phyloP scores from a whole-genome alignment of 352 stramenopile species.

The Pythium guiyangense region DNA sequence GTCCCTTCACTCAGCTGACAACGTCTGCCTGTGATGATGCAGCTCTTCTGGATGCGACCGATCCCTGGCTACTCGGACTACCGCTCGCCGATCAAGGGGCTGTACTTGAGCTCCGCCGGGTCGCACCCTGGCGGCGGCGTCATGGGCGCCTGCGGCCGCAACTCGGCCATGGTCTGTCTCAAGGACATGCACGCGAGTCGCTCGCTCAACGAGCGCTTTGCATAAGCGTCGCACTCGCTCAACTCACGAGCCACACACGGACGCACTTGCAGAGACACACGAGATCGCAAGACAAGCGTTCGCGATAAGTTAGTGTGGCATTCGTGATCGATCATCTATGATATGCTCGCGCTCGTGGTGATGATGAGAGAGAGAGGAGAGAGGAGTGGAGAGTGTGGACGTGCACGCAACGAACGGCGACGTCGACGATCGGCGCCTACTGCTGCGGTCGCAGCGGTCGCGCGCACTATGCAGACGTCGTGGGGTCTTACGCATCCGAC shows the following conservation, averaged over 20 bases:
- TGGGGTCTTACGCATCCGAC: constrained; percentile 55
- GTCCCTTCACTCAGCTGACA: not conserved
- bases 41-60: constrained; percentile 87
- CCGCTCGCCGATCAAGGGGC: constrained; percentile 65
- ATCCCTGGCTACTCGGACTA: constrained; percentile 82
- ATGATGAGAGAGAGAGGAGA: too few species aligned
- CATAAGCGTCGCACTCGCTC: not conserved
- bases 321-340: constrained; percentile 14
- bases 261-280: not conserved
- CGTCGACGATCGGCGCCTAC: too few species aligned
- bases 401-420: too few species aligned
- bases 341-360: constrained; percentile 2
- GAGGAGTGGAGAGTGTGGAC: too few species aligned
- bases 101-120: constrained; percentile 85
- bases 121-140: constrained; percentile 89
- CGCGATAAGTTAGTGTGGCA: constrained; percentile 13
- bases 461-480: not conserved
- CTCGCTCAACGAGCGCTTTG: constrained; percentile 6
- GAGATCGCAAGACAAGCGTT: not conserved
- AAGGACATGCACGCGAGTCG: constrained; percentile 42
- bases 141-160: constrained; percentile 87
- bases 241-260: not conserved
- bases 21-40: not conserved
- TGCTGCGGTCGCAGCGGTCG: not conserved
- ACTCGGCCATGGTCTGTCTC: constrained; percentile 70